Evolutionary conservation across 768 basidiomycete species (phyloP), one percentile per base, ranked within the genome.

Genomic region (Pleurotus tuoliensis): DNA sequence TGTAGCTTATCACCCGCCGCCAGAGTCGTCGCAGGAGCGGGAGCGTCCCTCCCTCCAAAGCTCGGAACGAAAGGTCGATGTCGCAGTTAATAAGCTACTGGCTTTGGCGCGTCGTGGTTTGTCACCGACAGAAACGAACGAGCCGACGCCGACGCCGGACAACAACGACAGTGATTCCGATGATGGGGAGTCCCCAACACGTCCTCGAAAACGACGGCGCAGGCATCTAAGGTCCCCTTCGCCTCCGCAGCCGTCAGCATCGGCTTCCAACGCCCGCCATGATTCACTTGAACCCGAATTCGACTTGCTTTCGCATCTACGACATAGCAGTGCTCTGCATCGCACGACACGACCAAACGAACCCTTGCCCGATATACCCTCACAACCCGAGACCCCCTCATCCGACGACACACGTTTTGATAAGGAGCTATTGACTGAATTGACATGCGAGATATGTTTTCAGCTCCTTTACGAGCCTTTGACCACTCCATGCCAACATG

Each of bases 401-500:
- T 66, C 25, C 68, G 71, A 52, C 49, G 16, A 40, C 39, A 64
- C 69, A 4, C 67, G 70, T 44, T 79, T 88, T 57, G 77, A 83
- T 64, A 88, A 88, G 66, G 81, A 83, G 24, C 76, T 90, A 11
- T 69, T 83, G 20, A 63, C 79, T 9, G 88, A 94, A 62, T 78
- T 96, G 55, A 87, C 83, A 16, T 98, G 96, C 69, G 90, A 94
- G 69, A 94, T 98, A 34, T 98, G 96, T 72, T 90, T 90, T 66
- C 80, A 80, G 66, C 73, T 97, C 39, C 76, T 94, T 61, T 85
- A 86, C 71, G 84, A 92, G 60, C 94, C 96, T 4, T 78, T 94
- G 50, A 98, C 96, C 13, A 91, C 95, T 3, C 91, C 92, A 11
- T 98, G 96, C 70, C 95, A 98, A 69, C 96, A 98, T 73, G 92